Evolutionary conservation across 306 rosid genomes (phyloP).

Genomic region (Styphnolobium japonicum): DNA sequence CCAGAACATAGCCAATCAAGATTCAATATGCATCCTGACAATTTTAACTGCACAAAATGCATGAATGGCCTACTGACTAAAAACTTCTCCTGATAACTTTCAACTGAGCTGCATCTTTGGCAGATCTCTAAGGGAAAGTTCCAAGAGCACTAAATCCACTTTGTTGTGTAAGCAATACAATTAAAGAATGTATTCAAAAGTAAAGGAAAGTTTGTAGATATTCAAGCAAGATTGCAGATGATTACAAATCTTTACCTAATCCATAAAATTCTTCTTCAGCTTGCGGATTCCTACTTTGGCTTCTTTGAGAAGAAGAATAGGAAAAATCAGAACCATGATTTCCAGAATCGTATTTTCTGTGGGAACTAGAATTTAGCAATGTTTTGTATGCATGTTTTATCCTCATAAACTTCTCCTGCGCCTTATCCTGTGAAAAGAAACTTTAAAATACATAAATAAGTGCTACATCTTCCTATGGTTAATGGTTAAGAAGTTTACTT

Average conservation of each 20-base stretch:
- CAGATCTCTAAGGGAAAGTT: not conserved
- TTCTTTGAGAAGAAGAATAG: slow-evolving; percentile 43
- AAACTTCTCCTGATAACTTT: not conserved
- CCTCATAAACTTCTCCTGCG: slow-evolving; percentile 89
- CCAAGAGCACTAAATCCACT: not conserved
- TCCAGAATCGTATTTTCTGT: slow-evolving; percentile 67
- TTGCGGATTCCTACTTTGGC: slow-evolving; percentile 47
- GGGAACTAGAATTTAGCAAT: slow-evolving; percentile 71
- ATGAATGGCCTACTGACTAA: not conserved
- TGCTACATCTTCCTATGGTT: not conserved
- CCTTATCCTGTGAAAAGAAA: slow-evolving; percentile 59
- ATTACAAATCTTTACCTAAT: slow-evolving; percentile 52
- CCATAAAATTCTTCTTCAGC: slow-evolving; percentile 87
- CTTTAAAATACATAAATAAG: slow-evolving; percentile 15
- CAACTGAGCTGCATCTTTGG: not conserved
- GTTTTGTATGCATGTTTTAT: slow-evolving; percentile 92
- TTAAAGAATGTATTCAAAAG: not conserved
- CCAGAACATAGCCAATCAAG: not conserved
- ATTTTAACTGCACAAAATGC: not conserved
- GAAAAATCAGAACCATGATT: slow-evolving; percentile 55
- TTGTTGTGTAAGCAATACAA: not conserved
- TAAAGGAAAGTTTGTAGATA: not conserved
- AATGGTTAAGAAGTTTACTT: not conserved
- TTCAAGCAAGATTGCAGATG: slow-evolving; percentile 8
- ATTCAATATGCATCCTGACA: not conserved